These are phyloP conservation scores for Tilletia setariae DNA, from an alignment of 1,284 basidiomycete species.

Conservation along the genomic window DNA sequence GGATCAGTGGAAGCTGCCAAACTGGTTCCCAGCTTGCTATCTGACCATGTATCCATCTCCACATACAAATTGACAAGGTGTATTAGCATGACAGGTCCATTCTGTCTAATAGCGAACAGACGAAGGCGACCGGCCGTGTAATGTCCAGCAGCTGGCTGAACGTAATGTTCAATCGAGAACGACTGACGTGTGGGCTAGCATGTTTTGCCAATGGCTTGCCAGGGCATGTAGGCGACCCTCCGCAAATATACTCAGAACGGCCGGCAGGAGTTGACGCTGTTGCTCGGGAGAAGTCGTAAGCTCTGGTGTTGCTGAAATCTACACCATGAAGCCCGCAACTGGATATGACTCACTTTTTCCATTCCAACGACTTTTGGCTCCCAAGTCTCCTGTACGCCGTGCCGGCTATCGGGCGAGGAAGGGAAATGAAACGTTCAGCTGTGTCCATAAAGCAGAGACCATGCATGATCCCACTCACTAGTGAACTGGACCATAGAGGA, in stretches of 20 bases:
- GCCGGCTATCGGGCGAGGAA: conserved; percentile 14
- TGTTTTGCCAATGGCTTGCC: neutral
- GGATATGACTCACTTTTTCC: neutral
- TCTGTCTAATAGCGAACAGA: neutral
- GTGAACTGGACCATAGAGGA: conserved; percentile 49
- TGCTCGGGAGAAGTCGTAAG: too few relatives aligned
- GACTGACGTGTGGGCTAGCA: neutral
- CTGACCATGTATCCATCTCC: conserved; percentile 42
- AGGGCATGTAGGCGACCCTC: neutral
- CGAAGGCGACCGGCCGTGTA: too few relatives aligned
- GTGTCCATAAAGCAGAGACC: neutral
- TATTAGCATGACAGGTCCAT: neutral
- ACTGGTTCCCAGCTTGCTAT: conserved; percentile 67
- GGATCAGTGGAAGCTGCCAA: conserved; percentile 60
- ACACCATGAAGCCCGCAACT: neutral
- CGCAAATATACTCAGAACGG: neutral
- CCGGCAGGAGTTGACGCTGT: neutral
- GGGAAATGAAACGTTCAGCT: neutral
- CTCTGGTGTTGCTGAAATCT: too few relatives aligned
- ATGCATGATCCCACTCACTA: conserved; percentile 26
- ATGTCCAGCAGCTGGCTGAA: too few relatives aligned
- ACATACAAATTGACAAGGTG: neutral
- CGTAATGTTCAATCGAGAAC: too few relatives aligned
- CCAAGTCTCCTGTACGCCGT: conserved; percentile 21
- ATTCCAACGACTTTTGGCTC: conserved; percentile 25